Conservation (phyloP, 805 yeast species). For the Candida pseudoglaebosa region DNA sequence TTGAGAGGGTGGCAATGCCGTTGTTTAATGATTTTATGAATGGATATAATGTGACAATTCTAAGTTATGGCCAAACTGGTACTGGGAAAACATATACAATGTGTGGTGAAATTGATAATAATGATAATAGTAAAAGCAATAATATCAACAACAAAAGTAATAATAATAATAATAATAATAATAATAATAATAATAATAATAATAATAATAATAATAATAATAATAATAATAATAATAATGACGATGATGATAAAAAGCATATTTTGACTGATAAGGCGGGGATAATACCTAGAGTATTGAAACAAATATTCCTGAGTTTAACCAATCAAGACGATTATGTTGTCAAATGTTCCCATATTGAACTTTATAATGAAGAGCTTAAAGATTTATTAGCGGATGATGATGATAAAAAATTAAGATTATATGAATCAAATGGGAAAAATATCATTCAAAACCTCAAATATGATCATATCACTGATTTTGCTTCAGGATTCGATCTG, state of each 20-base stretch:
- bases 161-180: slow-evolving; percentile 15
- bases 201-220: not conserved
- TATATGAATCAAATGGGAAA: slow-evolving; percentile 31
- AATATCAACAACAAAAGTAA: slow-evolving; percentile 28
- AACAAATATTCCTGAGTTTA: slow-evolving; percentile 45
- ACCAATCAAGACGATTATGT: slow-evolving; percentile 46
- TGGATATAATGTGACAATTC: slow-evolving; percentile 68
- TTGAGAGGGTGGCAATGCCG: slow-evolving; percentile 68
- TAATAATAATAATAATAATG: slow-evolving; percentile 31
- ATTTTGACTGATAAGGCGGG: slow-evolving; percentile 43
- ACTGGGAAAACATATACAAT: slow-evolving; percentile 80
- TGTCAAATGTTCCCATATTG: slow-evolving; percentile 77
- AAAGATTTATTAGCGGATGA: slow-evolving; percentile 58
- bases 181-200: not conserved
- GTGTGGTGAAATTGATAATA: slow-evolving; percentile 46
- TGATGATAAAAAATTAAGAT: slow-evolving; percentile 25
- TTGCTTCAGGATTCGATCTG: slow-evolving; percentile 53
- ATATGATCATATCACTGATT: slow-evolving; percentile 53
- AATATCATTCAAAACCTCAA: slow-evolving; percentile 62
- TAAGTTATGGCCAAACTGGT: slow-evolving; percentile 83
- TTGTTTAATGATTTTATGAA: slow-evolving; percentile 60
- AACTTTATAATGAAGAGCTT: slow-evolving; percentile 83
- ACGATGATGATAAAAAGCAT: not conserved
- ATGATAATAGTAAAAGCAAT: not conserved
- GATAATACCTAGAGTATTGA: slow-evolving; percentile 49